Percentiles rank a stretch among this genome's conserved stretches.
Evolutionary conservation across 805 yeast genomes (phyloP).

Genomic region (Cyberlindnera bimundalis): DNA sequence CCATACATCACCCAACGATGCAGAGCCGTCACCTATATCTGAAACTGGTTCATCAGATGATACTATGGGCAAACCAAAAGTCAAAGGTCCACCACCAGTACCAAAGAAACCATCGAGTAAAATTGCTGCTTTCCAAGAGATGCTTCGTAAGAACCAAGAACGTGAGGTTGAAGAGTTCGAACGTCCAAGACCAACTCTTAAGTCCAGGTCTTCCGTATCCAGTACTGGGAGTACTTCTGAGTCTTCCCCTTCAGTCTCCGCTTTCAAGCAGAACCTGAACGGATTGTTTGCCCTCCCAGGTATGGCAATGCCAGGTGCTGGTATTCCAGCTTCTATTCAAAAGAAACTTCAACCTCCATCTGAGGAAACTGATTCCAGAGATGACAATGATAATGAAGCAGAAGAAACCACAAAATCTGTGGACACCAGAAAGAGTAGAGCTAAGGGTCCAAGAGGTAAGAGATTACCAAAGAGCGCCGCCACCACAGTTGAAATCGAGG

Average conservation of each 20-base stretch:
- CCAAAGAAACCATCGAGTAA: slow-evolving; percentile 77
- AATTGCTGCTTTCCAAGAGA: slow-evolving; percentile 78
- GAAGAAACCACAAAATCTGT: slow-evolving; percentile 11
- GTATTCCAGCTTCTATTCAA: slow-evolving; percentile 21
- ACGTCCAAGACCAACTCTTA: slow-evolving; percentile 52
- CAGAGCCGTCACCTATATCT: background rate
- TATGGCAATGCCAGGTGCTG: slow-evolving; percentile 34
- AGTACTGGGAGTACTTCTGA: background rate
- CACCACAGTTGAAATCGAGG: slow-evolving; percentile 23
- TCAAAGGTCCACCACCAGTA: slow-evolving; percentile 55
- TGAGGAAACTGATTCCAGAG: slow-evolving; percentile 3
- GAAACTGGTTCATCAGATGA: background rate
- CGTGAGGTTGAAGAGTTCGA: slow-evolving; percentile 41
- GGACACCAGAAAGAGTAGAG: slow-evolving; percentile 49
- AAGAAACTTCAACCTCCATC: slow-evolving; percentile 9
- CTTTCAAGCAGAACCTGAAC: slow-evolving; percentile 54
- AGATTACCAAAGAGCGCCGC: slow-evolving; percentile 58
- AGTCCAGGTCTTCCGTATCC: background rate
- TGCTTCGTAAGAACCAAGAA: slow-evolving; percentile 59
- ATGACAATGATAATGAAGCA: slow-evolving; percentile 3
- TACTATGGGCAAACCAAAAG: slow-evolving; percentile 11
- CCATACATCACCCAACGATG: background rate
- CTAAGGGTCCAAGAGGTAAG: slow-evolving; percentile 73
- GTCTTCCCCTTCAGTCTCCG: slow-evolving; percentile 19
- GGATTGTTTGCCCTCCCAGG: slow-evolving; percentile 61